These are phyloP conservation scores for Melaleuca quinquenervia DNA, from an alignment of 345 rosid genomes.

Conservation along the genomic window DNA sequence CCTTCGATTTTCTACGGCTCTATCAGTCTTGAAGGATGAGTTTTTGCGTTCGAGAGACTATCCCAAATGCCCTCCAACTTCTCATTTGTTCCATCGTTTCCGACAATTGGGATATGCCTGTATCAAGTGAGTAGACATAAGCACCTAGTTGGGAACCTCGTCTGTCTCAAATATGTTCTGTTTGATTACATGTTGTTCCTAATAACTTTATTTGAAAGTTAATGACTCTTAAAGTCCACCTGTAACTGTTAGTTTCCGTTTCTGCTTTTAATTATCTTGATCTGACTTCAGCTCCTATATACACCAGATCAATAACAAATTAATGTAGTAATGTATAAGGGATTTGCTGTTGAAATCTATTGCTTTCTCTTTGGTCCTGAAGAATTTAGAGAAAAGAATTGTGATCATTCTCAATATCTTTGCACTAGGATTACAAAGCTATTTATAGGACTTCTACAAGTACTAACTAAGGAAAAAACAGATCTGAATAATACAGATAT, in stretches of 20 bases:
- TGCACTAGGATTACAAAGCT: no score
- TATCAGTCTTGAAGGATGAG: slow-evolving; percentile 88
- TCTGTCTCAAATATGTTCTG: not conserved
- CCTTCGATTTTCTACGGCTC: slow-evolving; percentile 84
- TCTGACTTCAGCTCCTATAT: not conserved
- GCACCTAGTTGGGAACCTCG: not conserved
- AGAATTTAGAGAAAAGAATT: no score
- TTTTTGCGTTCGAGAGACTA: slow-evolving; percentile 97
- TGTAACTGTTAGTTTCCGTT: not conserved
- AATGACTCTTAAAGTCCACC: not conserved
- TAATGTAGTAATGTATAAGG: not conserved
- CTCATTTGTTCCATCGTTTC: slow-evolving; percentile 86
- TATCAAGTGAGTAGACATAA: slow-evolving; percentile 49
- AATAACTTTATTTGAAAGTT: not conserved
- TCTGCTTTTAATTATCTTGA: not conserved
- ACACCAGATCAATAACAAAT: not conserved
- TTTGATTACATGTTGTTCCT: not conserved
- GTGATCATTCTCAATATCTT: no score
- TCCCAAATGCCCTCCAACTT: slow-evolving; percentile 93
- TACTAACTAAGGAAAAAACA: no score
- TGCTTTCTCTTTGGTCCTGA: not conserved
- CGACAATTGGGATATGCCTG: slow-evolving; percentile 96
- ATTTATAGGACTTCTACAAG: no score
- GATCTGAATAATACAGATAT: no score
- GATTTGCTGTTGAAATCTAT: not conserved